A percentile compares a stretch with the other conserved stretches of the same genome.
Evolutionary conservation across 768 basidiomycete species (phyloP).

Genomic region (Trametes punicea): DNA sequence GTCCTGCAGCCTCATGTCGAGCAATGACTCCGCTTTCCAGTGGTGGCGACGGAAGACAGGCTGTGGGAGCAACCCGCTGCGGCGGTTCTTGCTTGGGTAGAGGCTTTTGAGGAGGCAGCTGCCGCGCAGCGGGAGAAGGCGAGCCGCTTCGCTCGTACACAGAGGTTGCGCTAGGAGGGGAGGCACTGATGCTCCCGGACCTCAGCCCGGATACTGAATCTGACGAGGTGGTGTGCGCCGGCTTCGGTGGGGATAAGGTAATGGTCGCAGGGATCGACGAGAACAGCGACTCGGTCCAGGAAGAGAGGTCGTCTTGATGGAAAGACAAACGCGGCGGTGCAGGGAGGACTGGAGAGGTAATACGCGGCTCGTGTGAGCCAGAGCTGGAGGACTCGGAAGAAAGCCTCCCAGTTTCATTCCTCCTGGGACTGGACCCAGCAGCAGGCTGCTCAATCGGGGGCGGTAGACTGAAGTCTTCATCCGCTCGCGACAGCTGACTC

Average conservation of each 20-base stretch:
- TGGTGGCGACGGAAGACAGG: slow-evolving; percentile 17
- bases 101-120: slow-evolving; percentile 23
- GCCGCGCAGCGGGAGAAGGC: slow-evolving; percentile 3
- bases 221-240: background rate
- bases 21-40: slow-evolving; percentile 14
- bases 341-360: slow-evolving; percentile 11
- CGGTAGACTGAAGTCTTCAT: slow-evolving; percentile 21
- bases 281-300: slow-evolving; percentile 54
- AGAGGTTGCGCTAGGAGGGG: slow-evolving; percentile 7
- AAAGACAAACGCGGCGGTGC: slow-evolving; percentile 54
- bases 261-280: slow-evolving; percentile 42
- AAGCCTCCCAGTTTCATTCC: background rate
- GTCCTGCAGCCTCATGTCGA: slow-evolving; percentile 22
- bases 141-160: slow-evolving; percentile 4
- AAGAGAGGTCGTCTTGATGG: slow-evolving; percentile 48
- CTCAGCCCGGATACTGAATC: background rate
- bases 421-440: background rate
- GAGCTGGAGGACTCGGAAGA: slow-evolving; percentile 6
- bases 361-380: background rate
- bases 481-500: background rate
- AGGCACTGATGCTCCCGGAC: background rate
- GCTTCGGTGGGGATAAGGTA: slow-evolving; percentile 15
- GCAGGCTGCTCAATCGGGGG: slow-evolving; percentile 9
- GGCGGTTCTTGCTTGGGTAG: slow-evolving; percentile 18
- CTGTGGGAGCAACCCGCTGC: slow-evolving; percentile 2